These are phyloP conservation scores for Cordyceps farinosa DNA, from an alignment of 2,329 filamentous ascomycete species.

Conservation along the genomic window DNA sequence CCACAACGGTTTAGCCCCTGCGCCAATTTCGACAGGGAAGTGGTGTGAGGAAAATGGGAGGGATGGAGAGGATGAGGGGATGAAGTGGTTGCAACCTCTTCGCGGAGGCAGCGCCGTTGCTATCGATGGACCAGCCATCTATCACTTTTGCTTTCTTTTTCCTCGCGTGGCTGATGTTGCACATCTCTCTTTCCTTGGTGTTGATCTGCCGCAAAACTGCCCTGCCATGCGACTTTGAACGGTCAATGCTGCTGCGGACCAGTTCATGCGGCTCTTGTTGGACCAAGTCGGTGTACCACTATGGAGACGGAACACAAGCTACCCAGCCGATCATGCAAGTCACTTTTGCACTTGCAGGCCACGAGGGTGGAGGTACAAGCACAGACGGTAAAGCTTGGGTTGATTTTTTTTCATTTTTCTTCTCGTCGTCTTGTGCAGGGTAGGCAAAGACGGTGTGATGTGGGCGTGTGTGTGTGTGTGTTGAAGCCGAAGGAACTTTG, in stretches of 20 bases:
- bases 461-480: neutral
- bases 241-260: neutral
- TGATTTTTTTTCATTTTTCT: neutral
- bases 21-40: neutral
- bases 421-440: constrained; percentile 4
- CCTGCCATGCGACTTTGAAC: neutral
- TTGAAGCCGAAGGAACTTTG: neutral
- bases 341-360: neutral
- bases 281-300: neutral
- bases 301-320: constrained; percentile 1
- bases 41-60: neutral
- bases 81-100: constrained; percentile 2
- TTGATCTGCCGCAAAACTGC: neutral
- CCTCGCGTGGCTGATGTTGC: neutral
- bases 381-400: neutral
- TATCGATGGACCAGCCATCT: neutral
- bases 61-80: neutral
- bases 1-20: constrained; percentile 10
- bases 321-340: constrained; percentile 15
- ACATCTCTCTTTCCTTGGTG: neutral
- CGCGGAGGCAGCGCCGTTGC: neutral
- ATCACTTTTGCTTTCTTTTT: constrained; percentile 8
- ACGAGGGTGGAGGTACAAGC: neutral
- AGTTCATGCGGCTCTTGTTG: constrained; percentile 5
- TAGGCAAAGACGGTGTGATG: constrained; percentile 10